Conservation (phyloP, 257 asterid genomes). For the Eucommia ulmoides region DNA sequence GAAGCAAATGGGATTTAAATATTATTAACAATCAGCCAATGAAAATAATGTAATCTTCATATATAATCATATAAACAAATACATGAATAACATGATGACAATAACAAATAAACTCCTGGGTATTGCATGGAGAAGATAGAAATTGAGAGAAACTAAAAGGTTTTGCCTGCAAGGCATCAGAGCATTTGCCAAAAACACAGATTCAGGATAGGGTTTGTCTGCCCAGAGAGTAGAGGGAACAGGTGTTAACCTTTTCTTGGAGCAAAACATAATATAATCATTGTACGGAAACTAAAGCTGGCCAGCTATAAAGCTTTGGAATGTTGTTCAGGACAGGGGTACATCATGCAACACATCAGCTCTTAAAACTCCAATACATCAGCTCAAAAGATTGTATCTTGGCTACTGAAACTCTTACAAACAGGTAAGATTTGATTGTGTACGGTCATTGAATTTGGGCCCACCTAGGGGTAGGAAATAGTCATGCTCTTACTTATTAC, state of each 20-base stretch:
- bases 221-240: background rate
- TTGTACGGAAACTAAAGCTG: constrained; percentile 23
- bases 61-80: too few species aligned
- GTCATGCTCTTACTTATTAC: background rate
- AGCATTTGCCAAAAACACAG: background rate
- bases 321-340: constrained; percentile 12
- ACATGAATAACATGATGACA: too few species aligned
- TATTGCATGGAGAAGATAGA: too few species aligned
- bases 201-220: background rate
- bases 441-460: background rate
- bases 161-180: background rate
- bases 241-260: background rate
- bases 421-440: background rate
- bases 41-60: too few species aligned
- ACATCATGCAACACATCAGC: too few species aligned
- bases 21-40: too few species aligned
- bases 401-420: background rate
- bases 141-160: background rate
- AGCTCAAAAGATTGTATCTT: background rate
- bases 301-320: constrained; percentile 30
- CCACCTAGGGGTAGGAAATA: background rate
- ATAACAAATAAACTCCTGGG: too few species aligned
- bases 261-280: constrained; percentile 11
- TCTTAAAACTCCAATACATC: background rate
- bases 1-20: too few species aligned